Conservation (phyloP, 192 early-diverging fungal genomes). For the Coemansia sp. region DNA sequence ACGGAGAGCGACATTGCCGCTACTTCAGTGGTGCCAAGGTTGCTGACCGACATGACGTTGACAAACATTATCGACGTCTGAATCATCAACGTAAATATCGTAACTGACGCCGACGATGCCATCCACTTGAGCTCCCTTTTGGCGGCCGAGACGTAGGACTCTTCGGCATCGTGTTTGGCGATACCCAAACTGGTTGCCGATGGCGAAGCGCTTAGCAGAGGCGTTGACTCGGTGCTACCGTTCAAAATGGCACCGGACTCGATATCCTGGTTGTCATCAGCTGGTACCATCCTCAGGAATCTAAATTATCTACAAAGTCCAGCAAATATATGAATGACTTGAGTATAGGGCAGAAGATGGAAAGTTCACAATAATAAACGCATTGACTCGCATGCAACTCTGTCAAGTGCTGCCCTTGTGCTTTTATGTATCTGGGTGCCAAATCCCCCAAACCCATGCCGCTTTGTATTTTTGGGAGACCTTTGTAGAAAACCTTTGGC, state of each 20-base stretch:
- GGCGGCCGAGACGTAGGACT: constrained; percentile 21
- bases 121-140: constrained; percentile 33
- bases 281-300: background rate
- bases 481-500: no score
- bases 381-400: background rate
- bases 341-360: background rate
- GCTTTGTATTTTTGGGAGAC: background rate
- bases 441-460: background rate
- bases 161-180: constrained; percentile 20
- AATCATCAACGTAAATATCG: constrained; percentile 55
- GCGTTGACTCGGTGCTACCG: constrained; percentile 11
- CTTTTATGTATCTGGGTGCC: background rate
- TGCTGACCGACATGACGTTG: constrained; percentile 64
- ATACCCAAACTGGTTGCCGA: constrained; percentile 25
- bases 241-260: background rate
- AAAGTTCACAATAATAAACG: background rate
- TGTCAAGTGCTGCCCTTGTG: background rate
- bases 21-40: constrained; percentile 62
- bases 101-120: constrained; percentile 30
- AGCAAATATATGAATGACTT: background rate
- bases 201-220: constrained; percentile 32
- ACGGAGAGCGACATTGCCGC: constrained; percentile 67
- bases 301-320: background rate
- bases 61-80: constrained; percentile 64
- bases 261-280: background rate